Evolutionary conservation across 495 filamentous ascomycete genomes (phyloP).

Genomic region (Neurospora africana): DNA sequence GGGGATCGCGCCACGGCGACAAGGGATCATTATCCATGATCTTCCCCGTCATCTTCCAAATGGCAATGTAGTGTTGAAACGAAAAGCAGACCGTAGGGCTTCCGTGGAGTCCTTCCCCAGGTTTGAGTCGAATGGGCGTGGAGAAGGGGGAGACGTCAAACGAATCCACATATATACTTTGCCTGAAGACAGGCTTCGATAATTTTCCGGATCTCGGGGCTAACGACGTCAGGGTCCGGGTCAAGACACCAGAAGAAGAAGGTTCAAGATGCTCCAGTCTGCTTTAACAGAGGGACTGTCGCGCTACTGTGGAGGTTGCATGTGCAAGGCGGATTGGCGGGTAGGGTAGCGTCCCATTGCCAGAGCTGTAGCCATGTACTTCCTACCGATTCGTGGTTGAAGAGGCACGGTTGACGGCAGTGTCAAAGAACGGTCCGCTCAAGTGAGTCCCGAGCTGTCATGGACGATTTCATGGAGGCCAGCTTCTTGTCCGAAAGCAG

Average conservation of each 20-base stretch:
- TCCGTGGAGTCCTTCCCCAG: background rate
- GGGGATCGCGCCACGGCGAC: conserved; percentile 12
- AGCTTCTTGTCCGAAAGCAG: conserved; percentile 4
- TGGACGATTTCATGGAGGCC: background rate
- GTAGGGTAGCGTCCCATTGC: background rate
- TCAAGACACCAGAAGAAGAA: background rate
- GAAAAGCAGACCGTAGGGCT: background rate
- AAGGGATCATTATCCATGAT: conserved; percentile 5
- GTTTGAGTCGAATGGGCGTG: background rate
- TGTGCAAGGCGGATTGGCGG: background rate
- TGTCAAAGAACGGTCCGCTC: background rate
- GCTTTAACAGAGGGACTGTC: background rate
- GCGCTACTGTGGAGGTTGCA: background rate
- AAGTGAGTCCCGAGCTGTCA: background rate
- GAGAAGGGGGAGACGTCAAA: background rate
- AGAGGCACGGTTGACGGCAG: background rate
- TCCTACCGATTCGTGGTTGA: background rate
- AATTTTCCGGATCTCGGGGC: background rate
- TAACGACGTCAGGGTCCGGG: background rate
- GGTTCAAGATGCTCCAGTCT: background rate
- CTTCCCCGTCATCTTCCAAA: background rate
- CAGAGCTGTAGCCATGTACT: background rate
- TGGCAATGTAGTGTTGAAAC: background rate
- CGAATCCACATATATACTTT: background rate
- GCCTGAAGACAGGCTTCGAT: background rate